These are phyloP conservation scores for Jatropha curcas DNA, from an alignment of 345 rosid species.

Conservation along the genomic window DNA sequence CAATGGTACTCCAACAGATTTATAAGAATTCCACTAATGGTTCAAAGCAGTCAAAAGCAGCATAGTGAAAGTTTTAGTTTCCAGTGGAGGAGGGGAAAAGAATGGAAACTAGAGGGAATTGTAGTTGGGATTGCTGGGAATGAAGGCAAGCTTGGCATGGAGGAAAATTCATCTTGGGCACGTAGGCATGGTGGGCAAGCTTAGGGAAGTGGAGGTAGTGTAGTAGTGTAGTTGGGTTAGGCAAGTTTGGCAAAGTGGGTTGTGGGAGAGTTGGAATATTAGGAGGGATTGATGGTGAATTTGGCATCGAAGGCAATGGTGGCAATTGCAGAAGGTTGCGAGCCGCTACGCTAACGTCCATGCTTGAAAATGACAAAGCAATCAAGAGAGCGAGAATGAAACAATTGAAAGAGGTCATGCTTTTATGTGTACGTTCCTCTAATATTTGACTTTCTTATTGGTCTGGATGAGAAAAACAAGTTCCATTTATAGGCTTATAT, in stretches of 20 bases:
- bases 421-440: not conserved
- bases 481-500: no score
- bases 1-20: no score
- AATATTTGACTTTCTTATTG: no score
- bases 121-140: not conserved
- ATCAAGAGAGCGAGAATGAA: conserved; percentile 10
- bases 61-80: no score
- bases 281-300: conserved; percentile 6
- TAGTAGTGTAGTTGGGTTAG: no score
- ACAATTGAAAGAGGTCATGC: not conserved
- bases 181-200: no score
- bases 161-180: no score
- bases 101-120: not conserved
- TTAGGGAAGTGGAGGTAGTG: no score
- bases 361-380: conserved; percentile 19
- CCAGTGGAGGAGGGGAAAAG: not conserved
- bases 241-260: conserved; percentile 7
- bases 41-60: no score
- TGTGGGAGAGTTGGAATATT: not conserved
- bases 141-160: not conserved
- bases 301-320: not conserved
- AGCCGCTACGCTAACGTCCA: conserved; percentile 24
- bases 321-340: conserved; percentile 33
- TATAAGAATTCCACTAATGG: no score
- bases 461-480: no score